A percentile compares a stretch with the other conserved stretches of the same genome.
These are phyloP conservation scores for Podaxis sp. DNA, from an alignment of 768 basidiomycete species.

Conservation along the genomic window DNA sequence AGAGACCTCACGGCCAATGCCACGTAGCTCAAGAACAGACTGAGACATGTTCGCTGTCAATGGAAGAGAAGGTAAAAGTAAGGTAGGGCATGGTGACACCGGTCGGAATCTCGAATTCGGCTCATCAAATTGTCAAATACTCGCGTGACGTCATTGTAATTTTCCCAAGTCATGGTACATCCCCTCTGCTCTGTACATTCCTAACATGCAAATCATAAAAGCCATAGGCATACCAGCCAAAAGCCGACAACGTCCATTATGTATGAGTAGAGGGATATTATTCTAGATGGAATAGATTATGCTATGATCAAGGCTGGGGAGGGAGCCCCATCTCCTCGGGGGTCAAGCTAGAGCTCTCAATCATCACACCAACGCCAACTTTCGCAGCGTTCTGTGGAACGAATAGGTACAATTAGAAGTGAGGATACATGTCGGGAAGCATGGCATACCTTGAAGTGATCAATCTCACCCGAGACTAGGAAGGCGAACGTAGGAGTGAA, in stretches of 20 bases:
- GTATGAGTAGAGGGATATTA: conserved; percentile 19
- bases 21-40: conserved; percentile 47
- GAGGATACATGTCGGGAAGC: background rate
- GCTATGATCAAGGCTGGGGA: conserved; percentile 39
- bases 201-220: background rate
- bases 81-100: background rate
- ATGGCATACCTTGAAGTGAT: conserved; percentile 86
- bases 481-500: conserved; percentile 95
- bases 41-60: conserved; percentile 13
- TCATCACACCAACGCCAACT: conserved; percentile 97
- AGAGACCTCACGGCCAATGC: conserved; percentile 45
- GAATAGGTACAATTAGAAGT: conserved; percentile 7
- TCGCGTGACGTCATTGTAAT: conserved; percentile 10
- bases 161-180: background rate
- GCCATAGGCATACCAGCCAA: background rate
- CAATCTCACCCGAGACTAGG: conserved; percentile 93
- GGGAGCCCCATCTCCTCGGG: conserved; percentile 80
- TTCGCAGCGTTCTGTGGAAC: conserved; percentile 76
- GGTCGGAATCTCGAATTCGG: background rate
- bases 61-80: background rate
- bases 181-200: background rate
- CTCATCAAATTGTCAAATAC: background rate
- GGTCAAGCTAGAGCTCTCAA: conserved; percentile 79
- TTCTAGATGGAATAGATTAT: conserved; percentile 24
- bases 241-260: conserved; percentile 14